phyloP scores from a whole-genome alignment of 352 stramenopile species.

The Globisporangium nodosum region DNA sequence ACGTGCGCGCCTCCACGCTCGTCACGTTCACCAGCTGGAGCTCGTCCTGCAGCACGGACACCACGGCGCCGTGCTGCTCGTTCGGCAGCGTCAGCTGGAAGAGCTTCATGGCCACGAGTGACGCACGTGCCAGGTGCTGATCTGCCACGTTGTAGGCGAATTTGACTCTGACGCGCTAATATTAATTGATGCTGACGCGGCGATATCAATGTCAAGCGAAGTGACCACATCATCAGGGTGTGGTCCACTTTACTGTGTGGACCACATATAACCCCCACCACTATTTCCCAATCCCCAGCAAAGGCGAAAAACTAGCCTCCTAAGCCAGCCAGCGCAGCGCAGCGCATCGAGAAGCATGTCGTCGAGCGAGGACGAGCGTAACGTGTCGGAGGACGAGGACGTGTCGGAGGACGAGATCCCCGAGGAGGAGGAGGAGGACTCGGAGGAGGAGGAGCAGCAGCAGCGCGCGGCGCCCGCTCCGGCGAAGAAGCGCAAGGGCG shows the following conservation, averaged over 20 bases:
- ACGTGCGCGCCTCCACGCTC: constrained; percentile 79
- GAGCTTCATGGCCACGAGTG: constrained; percentile 64
- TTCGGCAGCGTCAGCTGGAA: constrained; percentile 86
- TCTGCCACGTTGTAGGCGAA: too few species aligned
- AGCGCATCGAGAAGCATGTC: constrained; percentile 30
- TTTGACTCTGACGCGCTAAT: too few species aligned
- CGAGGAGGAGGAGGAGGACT: constrained; percentile 51
- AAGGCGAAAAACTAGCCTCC: background rate
- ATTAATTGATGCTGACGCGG: too few species aligned
- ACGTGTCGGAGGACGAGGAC: constrained; percentile 54
- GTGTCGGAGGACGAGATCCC: constrained; percentile 30
- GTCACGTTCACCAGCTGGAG: constrained; percentile 81
- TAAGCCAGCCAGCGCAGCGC: constrained; percentile 13
- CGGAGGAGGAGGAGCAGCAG: constrained; percentile 39
- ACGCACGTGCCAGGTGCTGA: too few species aligned
- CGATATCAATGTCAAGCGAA: too few species aligned
- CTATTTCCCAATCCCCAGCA: too few species aligned
- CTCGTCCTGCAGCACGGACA: constrained; percentile 75
- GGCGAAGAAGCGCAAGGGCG: constrained; percentile 70
- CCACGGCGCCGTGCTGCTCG: constrained; percentile 74
- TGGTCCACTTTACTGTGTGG: background rate
- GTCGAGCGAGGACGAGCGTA: constrained; percentile 84
- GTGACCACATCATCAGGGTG: too few species aligned
- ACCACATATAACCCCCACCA: background rate
- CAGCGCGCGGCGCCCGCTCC: constrained; percentile 2